phyloP scores from a whole-genome alignment of 495 filamentous ascomycete species.

The Hypoxylon rickii region DNA sequence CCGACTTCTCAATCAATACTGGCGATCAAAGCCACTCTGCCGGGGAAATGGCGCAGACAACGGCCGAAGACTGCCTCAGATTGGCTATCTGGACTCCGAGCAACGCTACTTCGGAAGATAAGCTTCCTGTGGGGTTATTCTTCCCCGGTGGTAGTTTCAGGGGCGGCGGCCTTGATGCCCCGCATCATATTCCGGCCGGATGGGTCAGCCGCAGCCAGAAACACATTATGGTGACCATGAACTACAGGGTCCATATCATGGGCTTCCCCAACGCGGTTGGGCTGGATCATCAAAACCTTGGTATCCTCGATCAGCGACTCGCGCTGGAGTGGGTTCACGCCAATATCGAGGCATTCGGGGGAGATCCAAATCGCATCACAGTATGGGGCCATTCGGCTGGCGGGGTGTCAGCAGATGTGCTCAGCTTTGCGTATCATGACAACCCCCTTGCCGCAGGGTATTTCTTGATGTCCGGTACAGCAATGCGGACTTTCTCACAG shows the following conservation, averaged over 20 bases:
- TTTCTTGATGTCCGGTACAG: slow-evolving; percentile 54
- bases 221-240: slow-evolving; percentile 61
- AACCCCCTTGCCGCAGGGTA: slow-evolving; percentile 51
- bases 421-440: slow-evolving; percentile 51
- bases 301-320: slow-evolving; percentile 62
- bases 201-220: slow-evolving; percentile 51
- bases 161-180: slow-evolving; percentile 47
- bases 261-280: slow-evolving; percentile 58
- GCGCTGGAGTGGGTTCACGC: slow-evolving; percentile 70
- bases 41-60: slow-evolving; percentile 42
- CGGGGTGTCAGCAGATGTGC: slow-evolving; percentile 45
- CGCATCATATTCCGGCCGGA: slow-evolving; percentile 47
- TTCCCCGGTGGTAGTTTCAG: slow-evolving; percentile 52
- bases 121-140: slow-evolving; percentile 55
- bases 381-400: slow-evolving; percentile 58
- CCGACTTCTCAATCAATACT: slow-evolving; percentile 37
- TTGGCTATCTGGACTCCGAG: slow-evolving; percentile 58
- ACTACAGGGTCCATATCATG: slow-evolving; percentile 66
- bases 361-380: slow-evolving; percentile 63
- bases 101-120: slow-evolving; percentile 30
- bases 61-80: slow-evolving; percentile 57
- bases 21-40: slow-evolving; percentile 40
- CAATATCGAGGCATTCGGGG: slow-evolving; percentile 71
- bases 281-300: slow-evolving; percentile 50
- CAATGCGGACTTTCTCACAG: slow-evolving; percentile 39